Percentiles rank a stretch among this genome's conserved stretches.
phyloP scores from a whole-genome alignment of 2,329 filamentous ascomycete species.

The Chrysosporium queenslandicum region DNA sequence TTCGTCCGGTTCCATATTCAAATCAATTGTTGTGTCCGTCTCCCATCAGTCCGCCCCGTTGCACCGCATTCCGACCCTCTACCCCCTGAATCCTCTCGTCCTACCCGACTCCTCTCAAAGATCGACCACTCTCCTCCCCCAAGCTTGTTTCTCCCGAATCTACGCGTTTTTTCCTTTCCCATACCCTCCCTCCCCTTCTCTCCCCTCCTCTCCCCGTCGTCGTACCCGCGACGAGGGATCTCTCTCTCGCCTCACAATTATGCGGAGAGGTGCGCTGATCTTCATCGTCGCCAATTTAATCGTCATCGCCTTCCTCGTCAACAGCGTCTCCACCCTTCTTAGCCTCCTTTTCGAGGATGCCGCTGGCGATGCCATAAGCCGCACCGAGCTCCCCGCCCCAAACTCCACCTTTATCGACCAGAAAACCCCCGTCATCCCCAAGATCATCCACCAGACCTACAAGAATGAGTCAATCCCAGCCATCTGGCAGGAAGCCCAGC shows the following conservation, averaged over 20 bases:
- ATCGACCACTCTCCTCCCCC: neutral
- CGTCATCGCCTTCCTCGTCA: constrained; percentile 54
- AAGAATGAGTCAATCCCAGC: constrained; percentile 58
- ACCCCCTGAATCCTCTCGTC: neutral
- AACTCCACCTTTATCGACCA: constrained; percentile 51
- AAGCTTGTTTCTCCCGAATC: neutral
- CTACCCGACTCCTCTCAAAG: neutral
- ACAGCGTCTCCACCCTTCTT: constrained; percentile 60
- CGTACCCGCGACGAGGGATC: neutral
- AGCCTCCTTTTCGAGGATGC: constrained; percentile 60
- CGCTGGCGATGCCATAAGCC: constrained; percentile 55
- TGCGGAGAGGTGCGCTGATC: constrained; percentile 52
- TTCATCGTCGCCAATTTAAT: constrained; percentile 56
- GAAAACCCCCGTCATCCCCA: constrained; percentile 55
- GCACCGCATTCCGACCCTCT: neutral
- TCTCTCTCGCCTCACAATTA: constrained; percentile 31
- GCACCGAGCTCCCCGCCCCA: constrained; percentile 55
- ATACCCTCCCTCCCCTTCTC: no score
- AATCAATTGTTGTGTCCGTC: neutral
- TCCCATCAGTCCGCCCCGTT: neutral
- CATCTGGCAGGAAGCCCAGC: constrained; percentile 55
- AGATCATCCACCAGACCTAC: constrained; percentile 71
- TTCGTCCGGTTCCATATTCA: neutral
- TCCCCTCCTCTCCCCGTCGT: neutral
- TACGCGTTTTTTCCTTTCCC: neutral